Evolutionary conservation across 306 rosid genomes (phyloP).

Genomic region (Potentilla sterilis): DNA sequence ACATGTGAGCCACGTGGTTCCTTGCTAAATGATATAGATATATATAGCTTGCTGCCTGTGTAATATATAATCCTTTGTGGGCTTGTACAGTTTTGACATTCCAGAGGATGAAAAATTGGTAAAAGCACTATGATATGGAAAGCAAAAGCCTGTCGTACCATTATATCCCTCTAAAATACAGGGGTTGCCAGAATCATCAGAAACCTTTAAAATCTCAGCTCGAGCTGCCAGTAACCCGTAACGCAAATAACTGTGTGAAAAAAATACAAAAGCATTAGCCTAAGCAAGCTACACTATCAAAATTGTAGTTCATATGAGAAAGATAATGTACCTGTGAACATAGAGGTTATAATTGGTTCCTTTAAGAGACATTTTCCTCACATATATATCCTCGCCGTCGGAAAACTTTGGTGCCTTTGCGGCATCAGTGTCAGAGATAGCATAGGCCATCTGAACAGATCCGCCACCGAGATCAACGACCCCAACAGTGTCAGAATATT

Average conservation of each 20-base stretch:
- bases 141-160: conserved; percentile 47
- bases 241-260: conserved; percentile 71
- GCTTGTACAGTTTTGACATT: neutral
- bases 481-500: conserved; percentile 78
- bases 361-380: conserved; percentile 77
- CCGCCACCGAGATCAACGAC: conserved; percentile 99
- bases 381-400: conserved; percentile 60
- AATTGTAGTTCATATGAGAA: neutral
- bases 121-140: neutral
- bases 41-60: too few relatives aligned
- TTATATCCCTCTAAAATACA: conserved; percentile 73
- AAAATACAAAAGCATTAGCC: conserved; percentile 28
- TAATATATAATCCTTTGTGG: too few relatives aligned
- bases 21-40: too few relatives aligned
- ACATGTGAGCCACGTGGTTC: neutral
- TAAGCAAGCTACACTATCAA: neutral
- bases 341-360: conserved; percentile 80
- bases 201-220: conserved; percentile 80
- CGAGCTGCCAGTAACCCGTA: conserved; percentile 96
- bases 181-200: conserved; percentile 69
- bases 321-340: conserved; percentile 76
- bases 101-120: neutral
- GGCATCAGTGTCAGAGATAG: conserved; percentile 78
- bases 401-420: conserved; percentile 57
- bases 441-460: conserved; percentile 99